Percentiles rank a stretch among this genome's conserved stretches.
These are phyloP conservation scores for Xanthoconium stramineum DNA, from an alignment of 768 basidiomycete species.

Conservation along the genomic window DNA sequence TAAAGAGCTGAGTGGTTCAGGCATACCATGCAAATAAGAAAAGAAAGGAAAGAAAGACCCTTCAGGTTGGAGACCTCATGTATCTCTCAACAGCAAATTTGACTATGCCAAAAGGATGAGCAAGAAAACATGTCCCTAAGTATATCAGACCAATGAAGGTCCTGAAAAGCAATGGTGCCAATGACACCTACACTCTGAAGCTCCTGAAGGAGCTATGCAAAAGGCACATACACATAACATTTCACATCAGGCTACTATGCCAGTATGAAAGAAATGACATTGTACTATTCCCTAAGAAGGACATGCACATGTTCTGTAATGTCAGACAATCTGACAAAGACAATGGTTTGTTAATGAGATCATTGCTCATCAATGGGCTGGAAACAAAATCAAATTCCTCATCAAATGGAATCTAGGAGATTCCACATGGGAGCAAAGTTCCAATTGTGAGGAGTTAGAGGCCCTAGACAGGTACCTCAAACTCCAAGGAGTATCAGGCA, in stretches of 20 bases:
- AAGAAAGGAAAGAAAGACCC: too few species aligned
- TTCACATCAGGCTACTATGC: too few species aligned
- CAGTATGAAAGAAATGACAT: neutral
- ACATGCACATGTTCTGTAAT: neutral
- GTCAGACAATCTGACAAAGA: neutral
- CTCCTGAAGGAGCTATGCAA: neutral
- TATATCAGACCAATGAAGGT: neutral
- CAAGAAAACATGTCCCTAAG: too few species aligned
- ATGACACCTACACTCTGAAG: too few species aligned
- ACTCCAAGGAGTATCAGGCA: too few species aligned
- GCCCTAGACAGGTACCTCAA: too few species aligned
- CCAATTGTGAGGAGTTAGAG: neutral
- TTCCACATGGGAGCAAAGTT: too few species aligned
- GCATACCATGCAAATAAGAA: too few species aligned
- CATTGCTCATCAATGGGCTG: neutral
- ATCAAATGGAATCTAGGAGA: neutral
- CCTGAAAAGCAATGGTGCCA: neutral
- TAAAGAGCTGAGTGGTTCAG: too few species aligned
- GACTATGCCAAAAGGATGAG: too few species aligned
- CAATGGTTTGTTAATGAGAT: neutral
- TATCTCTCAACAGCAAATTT: too few species aligned
- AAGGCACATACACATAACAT: neutral
- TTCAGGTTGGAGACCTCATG: too few species aligned
- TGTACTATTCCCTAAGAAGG: neutral
- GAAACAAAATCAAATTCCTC: neutral